These are phyloP conservation scores for Rhizoclosmatium globosum DNA, from an alignment of 192 early-diverging fungal genomes.

Conservation along the genomic window DNA sequence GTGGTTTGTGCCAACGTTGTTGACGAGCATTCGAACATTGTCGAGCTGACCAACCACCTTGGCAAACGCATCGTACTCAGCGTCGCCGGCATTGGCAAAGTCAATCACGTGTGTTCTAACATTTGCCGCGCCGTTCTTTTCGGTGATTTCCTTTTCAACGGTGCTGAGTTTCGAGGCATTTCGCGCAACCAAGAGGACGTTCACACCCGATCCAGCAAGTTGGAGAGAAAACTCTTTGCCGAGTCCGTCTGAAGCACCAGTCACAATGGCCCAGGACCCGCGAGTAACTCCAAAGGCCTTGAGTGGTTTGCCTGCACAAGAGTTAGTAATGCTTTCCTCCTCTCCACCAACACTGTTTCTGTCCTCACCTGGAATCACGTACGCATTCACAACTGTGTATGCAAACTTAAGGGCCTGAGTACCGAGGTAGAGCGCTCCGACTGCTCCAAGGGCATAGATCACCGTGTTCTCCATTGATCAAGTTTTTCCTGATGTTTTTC, in stretches of 20 bases:
- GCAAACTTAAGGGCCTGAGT: neutral
- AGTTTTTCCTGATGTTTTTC: neutral
- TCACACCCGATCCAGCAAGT: slow-evolving; percentile 78
- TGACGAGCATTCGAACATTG: slow-evolving; percentile 73
- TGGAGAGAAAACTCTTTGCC: slow-evolving; percentile 95
- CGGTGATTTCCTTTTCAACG: slow-evolving; percentile 12
- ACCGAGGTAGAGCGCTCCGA: slow-evolving; percentile 3
- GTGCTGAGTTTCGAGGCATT: slow-evolving; percentile 79
- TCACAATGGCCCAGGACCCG: slow-evolving; percentile 84
- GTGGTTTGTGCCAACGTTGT: slow-evolving; percentile 95
- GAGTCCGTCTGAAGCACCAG: slow-evolving; percentile 96
- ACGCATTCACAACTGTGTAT: slow-evolving; percentile 27
- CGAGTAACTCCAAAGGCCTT: slow-evolving; percentile 62
- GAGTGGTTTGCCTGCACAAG: slow-evolving; percentile 34
- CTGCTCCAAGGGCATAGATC: neutral
- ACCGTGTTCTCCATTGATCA: neutral
- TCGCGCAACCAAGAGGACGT: slow-evolving; percentile 85
- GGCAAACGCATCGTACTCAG: slow-evolving; percentile 75
- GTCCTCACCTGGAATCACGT: slow-evolving; percentile 15
- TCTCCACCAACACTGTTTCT: neutral
- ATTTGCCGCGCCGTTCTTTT: neutral
- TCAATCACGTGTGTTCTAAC: slow-evolving; percentile 71
- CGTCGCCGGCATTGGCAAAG: slow-evolving; percentile 68
- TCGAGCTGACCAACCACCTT: slow-evolving; percentile 63
- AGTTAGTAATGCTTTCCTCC: neutral